Base-by-base conservation (phyloP, 768 basidiomycete species). In the Lactifluus hygrophoroides region DNA sequence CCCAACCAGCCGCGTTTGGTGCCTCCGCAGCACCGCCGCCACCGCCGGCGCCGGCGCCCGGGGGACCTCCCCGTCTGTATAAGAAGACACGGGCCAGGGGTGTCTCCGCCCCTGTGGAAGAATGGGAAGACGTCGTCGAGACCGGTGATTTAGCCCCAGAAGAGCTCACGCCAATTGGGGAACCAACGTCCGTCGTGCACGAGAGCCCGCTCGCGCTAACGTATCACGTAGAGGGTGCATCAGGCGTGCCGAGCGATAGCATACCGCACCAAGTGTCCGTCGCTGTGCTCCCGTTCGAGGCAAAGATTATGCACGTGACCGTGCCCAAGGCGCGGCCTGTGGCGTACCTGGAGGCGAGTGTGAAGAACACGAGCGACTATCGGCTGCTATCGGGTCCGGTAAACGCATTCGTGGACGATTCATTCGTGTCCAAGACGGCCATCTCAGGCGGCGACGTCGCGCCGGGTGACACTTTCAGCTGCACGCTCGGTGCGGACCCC, bases 281-380 rank as follows among this genome's bases (percentile, higher is more conserved):
- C 38, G 78, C 80, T 0, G 66, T 75, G 5, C 70, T 82, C 19
- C 70, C 74, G 5, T 78, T 83, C 62, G 72, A 78, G 21, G 72
- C 76, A 0, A 69, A 70, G 46, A 69, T 78, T 37, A 75, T 73
- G 23, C 77, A 79, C 65, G 74, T 83, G 13, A 70, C 75, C 3
- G 75, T 80, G 25, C 84, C 84, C 2, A 72, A 78, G 34, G 67
- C 76, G 32, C 76, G 76, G 37, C 72, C 78, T 1, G 70, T 74
- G 17, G 80, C 78, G 8, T 84, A 78, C 62, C 66, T 82, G 75
- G 57, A 67, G 72, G 58, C 62, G 27, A 61, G 28, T 0, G 76
- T 84, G 51, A 77, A 78, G 67, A 85, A 85, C 63, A 78, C 74
- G 44, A 82, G 79, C 66, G 79, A 80, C 51, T 81, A 81, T 61